Conservation (phyloP, 192 early-diverging fungal genomes). For the Mortierella antarctica region DNA sequence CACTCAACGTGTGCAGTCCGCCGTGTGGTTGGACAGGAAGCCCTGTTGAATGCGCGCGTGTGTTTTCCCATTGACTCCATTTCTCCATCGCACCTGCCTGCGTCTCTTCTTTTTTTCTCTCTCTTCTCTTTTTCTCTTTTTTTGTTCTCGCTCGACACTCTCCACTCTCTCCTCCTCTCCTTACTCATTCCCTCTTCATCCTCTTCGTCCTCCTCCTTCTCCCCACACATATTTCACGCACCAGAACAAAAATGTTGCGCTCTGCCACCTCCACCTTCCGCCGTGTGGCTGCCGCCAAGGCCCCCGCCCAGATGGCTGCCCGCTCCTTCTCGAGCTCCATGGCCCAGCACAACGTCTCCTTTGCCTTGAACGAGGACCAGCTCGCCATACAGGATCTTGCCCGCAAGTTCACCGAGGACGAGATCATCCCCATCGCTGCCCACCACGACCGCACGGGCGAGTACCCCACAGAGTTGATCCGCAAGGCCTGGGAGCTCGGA, state of each 20-base stretch:
- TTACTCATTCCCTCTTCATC: slow-evolving; percentile 1
- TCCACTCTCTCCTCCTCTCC: neutral
- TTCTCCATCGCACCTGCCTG: too few relatives aligned
- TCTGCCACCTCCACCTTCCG: slow-evolving; percentile 37
- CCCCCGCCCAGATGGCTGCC: slow-evolving; percentile 34
- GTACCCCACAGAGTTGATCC: slow-evolving; percentile 87
- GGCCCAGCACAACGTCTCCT: slow-evolving; percentile 53
- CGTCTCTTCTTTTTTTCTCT: neutral
- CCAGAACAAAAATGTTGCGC: slow-evolving; percentile 33
- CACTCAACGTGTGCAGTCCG: too few relatives aligned
- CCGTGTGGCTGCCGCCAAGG: slow-evolving; percentile 29
- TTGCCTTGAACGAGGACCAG: slow-evolving; percentile 87
- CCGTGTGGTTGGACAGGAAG: too few relatives aligned
- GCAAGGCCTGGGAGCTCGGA: slow-evolving; percentile 93
- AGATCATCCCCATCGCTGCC: slow-evolving; percentile 91
- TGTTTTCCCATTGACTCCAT: too few relatives aligned
- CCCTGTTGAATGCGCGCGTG: too few relatives aligned
- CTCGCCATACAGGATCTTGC: slow-evolving; percentile 88
- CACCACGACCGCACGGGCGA: slow-evolving; percentile 95
- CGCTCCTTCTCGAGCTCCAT: slow-evolving; percentile 49
- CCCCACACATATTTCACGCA: neutral
- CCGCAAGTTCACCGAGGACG: slow-evolving; percentile 88
- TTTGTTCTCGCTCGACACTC: too few relatives aligned
- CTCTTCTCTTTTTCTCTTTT: neutral
- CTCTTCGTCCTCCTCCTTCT: neutral